These are phyloP conservation scores for Carallia brachiata DNA, from an alignment of 345 rosid genomes.

Conservation along the genomic window DNA sequence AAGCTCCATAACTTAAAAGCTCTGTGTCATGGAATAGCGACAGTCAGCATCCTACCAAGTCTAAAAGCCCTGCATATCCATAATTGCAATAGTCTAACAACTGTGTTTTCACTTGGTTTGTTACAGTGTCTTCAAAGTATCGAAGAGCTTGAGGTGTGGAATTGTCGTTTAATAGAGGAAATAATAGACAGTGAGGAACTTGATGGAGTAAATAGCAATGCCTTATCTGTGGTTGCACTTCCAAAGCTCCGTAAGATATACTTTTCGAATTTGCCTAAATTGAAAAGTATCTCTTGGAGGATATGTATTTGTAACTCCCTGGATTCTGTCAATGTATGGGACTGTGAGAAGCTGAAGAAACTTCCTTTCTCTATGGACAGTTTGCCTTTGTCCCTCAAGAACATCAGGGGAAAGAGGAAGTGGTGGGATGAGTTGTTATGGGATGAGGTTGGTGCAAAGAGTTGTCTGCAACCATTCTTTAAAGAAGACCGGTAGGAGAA, in stretches of 20 bases:
- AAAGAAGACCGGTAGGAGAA: conserved; percentile 6
- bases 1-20: conserved; percentile 1
- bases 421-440: conserved; percentile 16
- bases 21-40: background rate
- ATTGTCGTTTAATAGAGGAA: conserved; percentile 1
- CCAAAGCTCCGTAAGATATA: background rate
- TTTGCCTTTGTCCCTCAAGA: background rate
- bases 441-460: conserved; percentile 5
- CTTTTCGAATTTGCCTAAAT: conserved; percentile 11
- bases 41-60: background rate
- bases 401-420: conserved; percentile 6
- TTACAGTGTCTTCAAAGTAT: conserved; percentile 9
- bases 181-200: conserved; percentile 7
- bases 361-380: conserved; percentile 8
- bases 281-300: conserved; percentile 4
- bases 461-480: conserved; percentile 1
- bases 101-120: background rate
- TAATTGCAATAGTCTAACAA: conserved; percentile 6
- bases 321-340: conserved; percentile 8
- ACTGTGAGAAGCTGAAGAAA: conserved; percentile 14
- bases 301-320: background rate
- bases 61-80: conserved; percentile 7
- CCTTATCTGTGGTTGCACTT: background rate
- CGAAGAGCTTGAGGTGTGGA: conserved; percentile 12
- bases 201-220: background rate